phyloP scores from a whole-genome alignment of 2,329 filamentous ascomycete species.

The Claviceps quebecensis region DNA sequence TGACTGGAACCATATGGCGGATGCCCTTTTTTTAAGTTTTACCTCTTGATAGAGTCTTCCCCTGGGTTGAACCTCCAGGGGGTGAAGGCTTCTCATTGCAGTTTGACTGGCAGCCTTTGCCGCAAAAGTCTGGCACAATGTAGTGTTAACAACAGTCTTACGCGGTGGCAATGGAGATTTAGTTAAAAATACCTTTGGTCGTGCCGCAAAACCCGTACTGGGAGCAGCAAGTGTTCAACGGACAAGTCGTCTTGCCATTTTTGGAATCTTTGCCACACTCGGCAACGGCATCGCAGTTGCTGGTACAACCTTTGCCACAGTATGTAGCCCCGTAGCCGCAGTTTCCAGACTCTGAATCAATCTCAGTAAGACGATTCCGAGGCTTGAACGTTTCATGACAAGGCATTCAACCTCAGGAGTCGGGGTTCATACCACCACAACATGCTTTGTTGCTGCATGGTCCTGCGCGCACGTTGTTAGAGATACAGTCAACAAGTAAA shows the following conservation, averaged over 20 bases:
- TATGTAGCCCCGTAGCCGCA: constrained; percentile 1
- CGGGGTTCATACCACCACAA: not conserved
- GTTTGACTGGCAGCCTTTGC: constrained; percentile 9
- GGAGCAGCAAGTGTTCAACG: constrained; percentile 21
- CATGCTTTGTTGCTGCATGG: not conserved
- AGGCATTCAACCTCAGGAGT: no score
- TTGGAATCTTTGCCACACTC: constrained; percentile 18
- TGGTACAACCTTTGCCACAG: constrained; percentile 1
- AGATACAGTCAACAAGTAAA: not conserved
- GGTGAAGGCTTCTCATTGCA: constrained; percentile 6
- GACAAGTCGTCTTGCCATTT: constrained; percentile 13
- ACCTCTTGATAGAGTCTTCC: not conserved
- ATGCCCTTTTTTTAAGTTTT: no score
- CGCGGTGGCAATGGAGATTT: not conserved
- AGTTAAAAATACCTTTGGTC: not conserved
- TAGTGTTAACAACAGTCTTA: not conserved
- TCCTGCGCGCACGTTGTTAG: not conserved
- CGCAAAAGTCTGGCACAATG: constrained; percentile 11
- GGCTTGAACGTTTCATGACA: no score
- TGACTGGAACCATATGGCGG: not conserved
- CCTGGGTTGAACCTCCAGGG: not conserved
- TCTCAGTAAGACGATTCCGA: not conserved
- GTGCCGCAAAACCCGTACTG: constrained; percentile 7
- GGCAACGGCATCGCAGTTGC: constrained; percentile 11
- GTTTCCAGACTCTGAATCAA: not conserved